These are phyloP conservation scores for Acacia crassicarpa DNA, from an alignment of 306 rosid species.

Conservation along the genomic window DNA sequence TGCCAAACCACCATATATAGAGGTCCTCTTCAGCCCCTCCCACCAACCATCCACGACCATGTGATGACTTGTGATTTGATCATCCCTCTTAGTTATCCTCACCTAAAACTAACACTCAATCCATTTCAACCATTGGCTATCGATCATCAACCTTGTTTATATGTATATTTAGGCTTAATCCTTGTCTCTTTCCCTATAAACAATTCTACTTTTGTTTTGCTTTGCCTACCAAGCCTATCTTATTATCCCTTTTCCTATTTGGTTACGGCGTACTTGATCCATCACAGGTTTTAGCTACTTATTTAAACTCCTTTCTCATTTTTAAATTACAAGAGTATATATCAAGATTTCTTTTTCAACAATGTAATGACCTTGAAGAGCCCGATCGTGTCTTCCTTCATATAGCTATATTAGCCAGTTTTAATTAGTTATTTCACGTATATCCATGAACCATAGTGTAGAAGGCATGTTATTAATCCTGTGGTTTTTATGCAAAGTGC, in stretches of 20 bases:
- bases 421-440: not conserved
- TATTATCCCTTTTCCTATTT: not conserved
- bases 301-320: not conserved
- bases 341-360: not conserved
- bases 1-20: conserved; percentile 4
- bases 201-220: not conserved
- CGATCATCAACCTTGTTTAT: not conserved
- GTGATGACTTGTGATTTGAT: conserved; percentile 21
- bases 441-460: conserved; percentile 14
- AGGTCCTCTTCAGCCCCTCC: conserved; percentile 15
- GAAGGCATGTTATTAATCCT: not conserved
- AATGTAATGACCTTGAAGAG: not conserved
- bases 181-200: not conserved
- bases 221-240: not conserved
- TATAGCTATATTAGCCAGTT: not conserved
- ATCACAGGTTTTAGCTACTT: not conserved
- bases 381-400: not conserved
- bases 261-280: not conserved
- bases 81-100: conserved; percentile 20
- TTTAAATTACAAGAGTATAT: not conserved
- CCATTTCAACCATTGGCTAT: conserved; percentile 5
- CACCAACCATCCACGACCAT: conserved; percentile 32
- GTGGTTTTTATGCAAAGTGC: conserved; percentile 26
- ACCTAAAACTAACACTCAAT: conserved; percentile 32
- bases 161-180: not conserved